Base-by-base conservation (phyloP, 2,329 filamentous ascomycete species). In the Botryosphaeria dothidea region DNA sequence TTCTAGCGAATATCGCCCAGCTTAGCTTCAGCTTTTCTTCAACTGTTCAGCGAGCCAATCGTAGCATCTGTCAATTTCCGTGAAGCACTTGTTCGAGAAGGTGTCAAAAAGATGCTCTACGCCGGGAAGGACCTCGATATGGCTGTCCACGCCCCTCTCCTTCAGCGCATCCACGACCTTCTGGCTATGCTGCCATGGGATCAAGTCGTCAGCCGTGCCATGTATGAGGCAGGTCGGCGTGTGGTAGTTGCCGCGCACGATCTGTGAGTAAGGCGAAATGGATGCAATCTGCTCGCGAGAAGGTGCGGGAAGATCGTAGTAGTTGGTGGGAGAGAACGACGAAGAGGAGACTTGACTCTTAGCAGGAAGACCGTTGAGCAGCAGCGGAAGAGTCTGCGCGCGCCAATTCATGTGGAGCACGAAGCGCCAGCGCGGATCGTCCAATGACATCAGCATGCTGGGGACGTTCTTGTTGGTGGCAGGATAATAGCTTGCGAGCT, bases 341-440 rank as follows among this genome's bases (percentile, higher is more conserved):
- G 31, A 34, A 34, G 43, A 46, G 6, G 19, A 1, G 15, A n/a
- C 31, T 34, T 34, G 31, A 34, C 31, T 34, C 31, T 34, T 34
- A 8, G 31, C 31, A 34, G 31, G 31, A 34, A 34, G 31, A 11
- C 31, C 31, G 2, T 34, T 34, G 7, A 34, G 31, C 31, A 34
- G 31, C 31, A 34, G 31, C 31, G 31, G 31, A 34, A 34, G 31
- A 34, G 41, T 19, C 45, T 52, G 69, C 1, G 65, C 11, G 76
- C 58, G 1, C 75, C 78, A 81, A 67, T 81, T 81, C 71, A 82
- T 81, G 65, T 81, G 74, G 0, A 82, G 69, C 1, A 74, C 69
- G 9, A 82, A 72, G 3, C 78, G 74, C 17, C 66, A 72, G 15
- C 81, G 78, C 0, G 76, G 68, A 64, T 82, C 79, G 0, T 45